A percentile compares a stretch with the other conserved stretches of the same genome.
Conservation (phyloP, 345 rosid species). For the Anacardium occidentale region DNA sequence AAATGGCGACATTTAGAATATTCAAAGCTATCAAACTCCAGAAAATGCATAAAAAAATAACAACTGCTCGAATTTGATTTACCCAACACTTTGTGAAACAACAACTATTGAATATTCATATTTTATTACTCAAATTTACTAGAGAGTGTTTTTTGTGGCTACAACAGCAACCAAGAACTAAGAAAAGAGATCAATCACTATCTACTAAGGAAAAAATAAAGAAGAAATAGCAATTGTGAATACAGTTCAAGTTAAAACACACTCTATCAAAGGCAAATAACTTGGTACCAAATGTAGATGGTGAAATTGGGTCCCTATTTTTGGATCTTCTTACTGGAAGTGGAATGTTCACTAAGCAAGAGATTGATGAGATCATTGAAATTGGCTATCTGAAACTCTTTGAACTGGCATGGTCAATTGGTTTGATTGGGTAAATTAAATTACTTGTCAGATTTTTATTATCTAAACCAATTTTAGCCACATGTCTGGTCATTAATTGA, state of each 20-base stretch:
- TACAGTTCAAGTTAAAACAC: conserved; percentile 80
- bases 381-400: conserved; percentile 90
- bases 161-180: no score
- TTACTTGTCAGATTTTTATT: background rate
- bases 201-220: no score
- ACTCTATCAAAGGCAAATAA: conserved; percentile 82
- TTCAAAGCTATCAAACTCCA: no score
- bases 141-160: no score
- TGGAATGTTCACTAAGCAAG: conserved; percentile 90
- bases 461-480: background rate
- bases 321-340: conserved; percentile 92
- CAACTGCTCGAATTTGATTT: no score
- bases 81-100: no score
- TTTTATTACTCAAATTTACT: no score
- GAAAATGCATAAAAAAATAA: no score
- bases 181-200: no score
- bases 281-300: conserved; percentile 82
- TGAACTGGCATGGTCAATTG: conserved; percentile 84
- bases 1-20: no score
- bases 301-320: conserved; percentile 93
- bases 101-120: no score
- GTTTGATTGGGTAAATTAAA: conserved; percentile 69
- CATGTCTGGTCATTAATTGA: conserved; percentile 5
- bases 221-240: no score
- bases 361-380: conserved; percentile 84